These are phyloP conservation scores for Debaryomyces castellii DNA, from an alignment of 805 yeast genomes.

Conservation along the genomic window DNA sequence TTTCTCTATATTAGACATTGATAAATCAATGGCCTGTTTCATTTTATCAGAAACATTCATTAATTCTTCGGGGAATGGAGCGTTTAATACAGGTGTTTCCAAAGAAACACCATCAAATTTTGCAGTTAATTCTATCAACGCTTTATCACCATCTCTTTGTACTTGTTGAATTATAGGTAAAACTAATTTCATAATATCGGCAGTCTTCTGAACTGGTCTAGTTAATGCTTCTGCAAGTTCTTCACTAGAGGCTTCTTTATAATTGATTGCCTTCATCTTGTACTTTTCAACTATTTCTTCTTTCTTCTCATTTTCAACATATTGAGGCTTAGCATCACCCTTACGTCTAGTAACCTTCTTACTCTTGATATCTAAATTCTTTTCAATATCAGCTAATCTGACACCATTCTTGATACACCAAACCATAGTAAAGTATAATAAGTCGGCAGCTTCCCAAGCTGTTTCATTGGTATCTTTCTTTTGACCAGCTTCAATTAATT, in stretches of 20 bases:
- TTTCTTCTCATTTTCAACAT: conserved; percentile 35
- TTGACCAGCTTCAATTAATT: conserved; percentile 76
- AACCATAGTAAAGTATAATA: conserved; percentile 56
- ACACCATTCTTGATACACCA: conserved; percentile 72
- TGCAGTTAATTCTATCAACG: conserved; percentile 83
- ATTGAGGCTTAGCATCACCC: conserved; percentile 93
- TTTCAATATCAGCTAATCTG: conserved; percentile 74
- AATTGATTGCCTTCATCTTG: conserved; percentile 47
- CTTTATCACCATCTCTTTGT: conserved; percentile 75
- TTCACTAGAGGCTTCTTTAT: conserved; percentile 37
- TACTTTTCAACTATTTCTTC: conserved; percentile 32
- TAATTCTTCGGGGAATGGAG: conserved; percentile 81
- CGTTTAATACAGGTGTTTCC: conserved; percentile 68
- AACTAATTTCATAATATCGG: conserved; percentile 90
- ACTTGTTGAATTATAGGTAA: conserved; percentile 86
- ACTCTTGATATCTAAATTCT: conserved; percentile 78
- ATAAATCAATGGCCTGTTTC: conserved; percentile 82
- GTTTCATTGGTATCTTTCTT: conserved; percentile 43
- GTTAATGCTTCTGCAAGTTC: conserved; percentile 61
- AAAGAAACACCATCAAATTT: conserved; percentile 87
- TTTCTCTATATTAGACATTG: conserved; percentile 82
- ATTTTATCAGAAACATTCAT: conserved; percentile 74
- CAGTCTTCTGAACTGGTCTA: conserved; percentile 94
- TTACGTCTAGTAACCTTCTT: conserved; percentile 86
- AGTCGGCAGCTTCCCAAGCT: conserved; percentile 97